Evolutionary conservation across 371 early-diverging fungal genomes (phyloP).

Genomic region (Capillidium rhysosporum): DNA sequence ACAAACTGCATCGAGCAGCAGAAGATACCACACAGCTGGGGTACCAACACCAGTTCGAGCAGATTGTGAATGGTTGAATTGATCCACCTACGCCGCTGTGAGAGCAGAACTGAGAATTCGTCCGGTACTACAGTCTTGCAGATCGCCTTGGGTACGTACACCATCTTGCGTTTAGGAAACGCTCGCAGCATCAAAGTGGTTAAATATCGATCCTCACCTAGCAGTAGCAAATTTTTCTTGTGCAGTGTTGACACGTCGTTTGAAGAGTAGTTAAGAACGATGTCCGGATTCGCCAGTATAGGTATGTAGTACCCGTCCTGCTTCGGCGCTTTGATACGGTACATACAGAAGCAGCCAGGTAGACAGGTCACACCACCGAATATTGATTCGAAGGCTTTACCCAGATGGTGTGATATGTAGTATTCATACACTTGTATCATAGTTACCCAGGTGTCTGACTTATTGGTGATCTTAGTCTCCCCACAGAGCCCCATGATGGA

Average conservation of each 20-base stretch:
- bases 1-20: slow-evolving; percentile 98
- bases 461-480: slow-evolving; percentile 65
- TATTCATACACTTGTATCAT: slow-evolving; percentile 84
- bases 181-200: slow-evolving; percentile 95
- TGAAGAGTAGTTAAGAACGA: slow-evolving; percentile 82
- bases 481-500: slow-evolving; percentile 66
- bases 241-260: slow-evolving; percentile 90
- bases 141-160: slow-evolving; percentile 85
- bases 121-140: slow-evolving; percentile 92
- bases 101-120: slow-evolving; percentile 69
- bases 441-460: slow-evolving; percentile 59
- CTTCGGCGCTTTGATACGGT: slow-evolving; percentile 53
- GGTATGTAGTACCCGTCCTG: slow-evolving; percentile 58
- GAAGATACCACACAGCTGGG: slow-evolving; percentile 89
- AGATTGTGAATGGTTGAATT: slow-evolving; percentile 96
- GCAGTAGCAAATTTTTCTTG: slow-evolving; percentile 92
- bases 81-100: slow-evolving; percentile 96
- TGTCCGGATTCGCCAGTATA: slow-evolving; percentile 70
- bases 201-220: slow-evolving; percentile 98
- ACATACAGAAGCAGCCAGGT: slow-evolving; percentile 94
- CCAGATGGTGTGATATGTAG: slow-evolving; percentile 83
- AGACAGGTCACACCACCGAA: slow-evolving; percentile 92
- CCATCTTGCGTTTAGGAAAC: slow-evolving; percentile 86
- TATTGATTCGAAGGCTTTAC: slow-evolving; percentile 82
- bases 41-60: slow-evolving; percentile 76